Evolutionary conservation across 1,139 yeast species (phyloP).

Genomic region (Geotrichum klebahnii): DNA sequence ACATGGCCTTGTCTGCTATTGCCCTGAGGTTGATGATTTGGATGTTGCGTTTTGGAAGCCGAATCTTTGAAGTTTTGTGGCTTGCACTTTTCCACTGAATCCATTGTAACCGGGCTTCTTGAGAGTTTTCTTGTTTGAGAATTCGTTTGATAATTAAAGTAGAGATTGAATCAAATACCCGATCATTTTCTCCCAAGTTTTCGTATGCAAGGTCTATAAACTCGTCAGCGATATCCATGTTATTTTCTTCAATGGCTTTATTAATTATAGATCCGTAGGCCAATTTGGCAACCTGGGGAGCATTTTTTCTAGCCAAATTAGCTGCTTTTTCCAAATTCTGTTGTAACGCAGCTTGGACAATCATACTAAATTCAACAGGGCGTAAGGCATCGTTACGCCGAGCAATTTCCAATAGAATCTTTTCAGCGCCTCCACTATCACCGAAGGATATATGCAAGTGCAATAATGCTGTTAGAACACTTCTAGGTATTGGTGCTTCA

Average conservation of each 20-base stretch:
- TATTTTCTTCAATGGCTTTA: conserved; percentile 22
- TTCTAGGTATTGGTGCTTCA: conserved; percentile 29
- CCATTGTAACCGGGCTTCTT: conserved; percentile 21
- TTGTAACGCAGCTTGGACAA: conserved; percentile 27
- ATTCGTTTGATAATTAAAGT: conserved; percentile 17
- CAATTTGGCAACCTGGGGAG: conserved; percentile 19
- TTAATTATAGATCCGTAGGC: conserved; percentile 19
- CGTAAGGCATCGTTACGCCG: conserved; percentile 22
- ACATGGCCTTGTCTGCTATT: conserved; percentile 21
- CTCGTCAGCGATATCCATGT: conserved; percentile 19
- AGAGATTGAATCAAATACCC: conserved; percentile 13
- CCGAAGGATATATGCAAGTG: conserved; percentile 42
- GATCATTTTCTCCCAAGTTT: conserved; percentile 10
- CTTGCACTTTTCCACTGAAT: conserved; percentile 19
- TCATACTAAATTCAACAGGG: conserved; percentile 27
- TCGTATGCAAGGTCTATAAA: conserved; percentile 20
- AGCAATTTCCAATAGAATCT: conserved; percentile 38
- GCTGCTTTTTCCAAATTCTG: conserved; percentile 21
- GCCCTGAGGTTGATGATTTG: conserved; percentile 17
- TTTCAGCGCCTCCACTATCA: conserved; percentile 44
- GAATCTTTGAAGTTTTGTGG: conserved; percentile 10
- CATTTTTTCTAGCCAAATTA: conserved; percentile 17
- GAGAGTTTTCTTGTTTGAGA: conserved; percentile 10
- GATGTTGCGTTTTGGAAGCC: conserved; percentile 4
- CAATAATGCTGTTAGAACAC: conserved; percentile 40